Conservation (phyloP, 1,284 basidiomycete species). For the Sanguinoderma infundibulare region DNA sequence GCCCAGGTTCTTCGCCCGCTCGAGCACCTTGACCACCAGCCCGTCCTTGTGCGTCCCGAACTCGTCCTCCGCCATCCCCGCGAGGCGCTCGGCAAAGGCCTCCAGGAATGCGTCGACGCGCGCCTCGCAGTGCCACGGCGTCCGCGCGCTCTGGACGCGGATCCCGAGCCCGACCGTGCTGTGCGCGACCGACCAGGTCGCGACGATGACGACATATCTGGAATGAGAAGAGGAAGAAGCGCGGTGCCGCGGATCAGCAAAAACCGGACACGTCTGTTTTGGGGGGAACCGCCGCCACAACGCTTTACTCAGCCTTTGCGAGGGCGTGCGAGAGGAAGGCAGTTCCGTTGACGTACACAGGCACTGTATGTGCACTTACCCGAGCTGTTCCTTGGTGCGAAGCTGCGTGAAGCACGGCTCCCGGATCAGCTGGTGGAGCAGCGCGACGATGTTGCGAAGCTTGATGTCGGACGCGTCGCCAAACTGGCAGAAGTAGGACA, state of each 20-base stretch:
- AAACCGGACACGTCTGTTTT: neutral
- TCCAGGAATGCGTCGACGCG: constrained; percentile 34
- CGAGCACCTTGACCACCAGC: constrained; percentile 32
- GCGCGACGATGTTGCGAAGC: constrained; percentile 24
- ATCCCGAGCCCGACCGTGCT: constrained; percentile 32
- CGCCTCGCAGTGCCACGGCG: constrained; percentile 32
- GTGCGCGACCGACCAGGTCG: constrained; percentile 25
- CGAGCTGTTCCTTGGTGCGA: constrained; percentile 37
- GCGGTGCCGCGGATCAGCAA: neutral
- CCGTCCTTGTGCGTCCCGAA: constrained; percentile 32
- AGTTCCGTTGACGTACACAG: neutral
- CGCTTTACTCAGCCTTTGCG: too few species aligned
- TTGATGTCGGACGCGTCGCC: constrained; percentile 28
- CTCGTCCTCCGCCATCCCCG: constrained; percentile 21
- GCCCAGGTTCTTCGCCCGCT: constrained; percentile 32
- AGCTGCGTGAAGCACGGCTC: constrained; percentile 35
- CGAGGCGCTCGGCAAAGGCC: constrained; percentile 26
- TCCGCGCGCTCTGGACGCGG: constrained; percentile 33
- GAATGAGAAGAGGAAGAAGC: neutral
- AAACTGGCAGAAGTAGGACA: constrained; percentile 36
- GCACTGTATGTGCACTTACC: constrained; percentile 25
- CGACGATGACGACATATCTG: constrained; percentile 34
- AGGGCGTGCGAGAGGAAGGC: neutral
- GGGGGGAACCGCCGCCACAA: too few species aligned
- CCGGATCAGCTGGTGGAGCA: constrained; percentile 33